Conservation (phyloP, 345 rosid genomes). For the Turritis glabra region DNA sequence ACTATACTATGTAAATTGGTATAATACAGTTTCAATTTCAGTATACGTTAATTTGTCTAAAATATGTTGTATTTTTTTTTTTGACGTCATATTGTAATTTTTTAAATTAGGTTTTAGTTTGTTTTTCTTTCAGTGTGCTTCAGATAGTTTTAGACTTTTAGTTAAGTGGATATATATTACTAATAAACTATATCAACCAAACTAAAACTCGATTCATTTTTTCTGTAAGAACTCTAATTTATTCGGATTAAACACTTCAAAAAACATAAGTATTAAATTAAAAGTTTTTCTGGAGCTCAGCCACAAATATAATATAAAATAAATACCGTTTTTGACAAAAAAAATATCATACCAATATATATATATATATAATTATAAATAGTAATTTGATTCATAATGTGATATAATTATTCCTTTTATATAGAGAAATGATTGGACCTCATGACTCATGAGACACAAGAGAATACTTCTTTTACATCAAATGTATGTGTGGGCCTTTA, state of each 20-base stretch:
- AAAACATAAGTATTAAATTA: background rate
- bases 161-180: background rate
- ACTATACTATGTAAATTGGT: background rate
- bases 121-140: too few species aligned
- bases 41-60: too few species aligned
- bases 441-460: background rate
- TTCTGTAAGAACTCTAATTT: background rate
- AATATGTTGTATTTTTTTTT: too few species aligned
- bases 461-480: conserved; percentile 5
- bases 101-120: too few species aligned
- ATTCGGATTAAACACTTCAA: background rate
- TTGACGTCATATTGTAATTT: too few species aligned
- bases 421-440: conserved; percentile 10
- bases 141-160: too few species aligned
- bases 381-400: background rate
- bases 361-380: background rate
- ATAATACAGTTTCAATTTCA: background rate
- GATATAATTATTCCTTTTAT: background rate
- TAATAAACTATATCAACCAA: background rate
- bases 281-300: background rate
- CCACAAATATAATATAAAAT: background rate
- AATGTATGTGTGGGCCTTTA: conserved; percentile 8
- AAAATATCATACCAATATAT: background rate
- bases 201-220: background rate
- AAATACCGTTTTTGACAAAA: background rate